Evolutionary conservation across 768 basidiomycete species (phyloP).

Genomic region (Tylopilus balloui): DNA sequence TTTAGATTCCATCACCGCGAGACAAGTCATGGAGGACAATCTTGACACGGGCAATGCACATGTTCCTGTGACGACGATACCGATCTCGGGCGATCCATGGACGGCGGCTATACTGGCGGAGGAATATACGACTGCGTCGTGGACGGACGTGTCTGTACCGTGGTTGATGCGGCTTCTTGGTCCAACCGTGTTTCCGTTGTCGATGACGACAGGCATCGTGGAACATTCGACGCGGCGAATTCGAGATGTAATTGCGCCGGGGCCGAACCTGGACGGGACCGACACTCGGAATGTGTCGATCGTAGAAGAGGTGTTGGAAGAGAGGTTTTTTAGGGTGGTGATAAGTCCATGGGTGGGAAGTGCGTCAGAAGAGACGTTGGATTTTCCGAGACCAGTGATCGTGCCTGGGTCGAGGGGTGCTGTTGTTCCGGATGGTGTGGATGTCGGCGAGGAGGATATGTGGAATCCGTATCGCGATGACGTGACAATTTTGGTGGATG

Average conservation of each 20-base stretch:
- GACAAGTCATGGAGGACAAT: conserved; percentile 31
- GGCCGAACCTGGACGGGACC: not conserved
- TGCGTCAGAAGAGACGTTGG: conserved; percentile 31
- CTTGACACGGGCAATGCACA: conserved; percentile 17
- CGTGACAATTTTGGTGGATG: conserved; percentile 29
- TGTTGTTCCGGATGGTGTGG: conserved; percentile 4
- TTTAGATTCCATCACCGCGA: conserved; percentile 27
- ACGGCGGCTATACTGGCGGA: conserved; percentile 20
- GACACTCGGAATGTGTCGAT: not conserved
- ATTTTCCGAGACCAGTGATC: conserved; percentile 34
- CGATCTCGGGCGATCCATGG: conserved; percentile 24
- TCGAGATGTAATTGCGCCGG: conserved; percentile 40
- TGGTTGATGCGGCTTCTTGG: conserved; percentile 46
- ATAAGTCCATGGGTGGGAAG: conserved; percentile 47
- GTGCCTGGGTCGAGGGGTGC: conserved; percentile 28
- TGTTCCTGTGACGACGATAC: conserved; percentile 16
- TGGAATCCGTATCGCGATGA: conserved; percentile 38
- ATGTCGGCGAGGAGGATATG: conserved; percentile 4
- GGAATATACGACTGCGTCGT: conserved; percentile 25
- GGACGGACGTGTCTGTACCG: conserved; percentile 25
- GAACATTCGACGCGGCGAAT: conserved; percentile 61
- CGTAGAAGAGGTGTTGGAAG: conserved; percentile 43
- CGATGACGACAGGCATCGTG: conserved; percentile 57
- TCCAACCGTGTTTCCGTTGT: conserved; percentile 50
- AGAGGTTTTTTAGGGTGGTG: conserved; percentile 42